phyloP scores from a whole-genome alignment of 2,329 filamentous ascomycete species.

The Basipetospora chlamydospora region DNA sequence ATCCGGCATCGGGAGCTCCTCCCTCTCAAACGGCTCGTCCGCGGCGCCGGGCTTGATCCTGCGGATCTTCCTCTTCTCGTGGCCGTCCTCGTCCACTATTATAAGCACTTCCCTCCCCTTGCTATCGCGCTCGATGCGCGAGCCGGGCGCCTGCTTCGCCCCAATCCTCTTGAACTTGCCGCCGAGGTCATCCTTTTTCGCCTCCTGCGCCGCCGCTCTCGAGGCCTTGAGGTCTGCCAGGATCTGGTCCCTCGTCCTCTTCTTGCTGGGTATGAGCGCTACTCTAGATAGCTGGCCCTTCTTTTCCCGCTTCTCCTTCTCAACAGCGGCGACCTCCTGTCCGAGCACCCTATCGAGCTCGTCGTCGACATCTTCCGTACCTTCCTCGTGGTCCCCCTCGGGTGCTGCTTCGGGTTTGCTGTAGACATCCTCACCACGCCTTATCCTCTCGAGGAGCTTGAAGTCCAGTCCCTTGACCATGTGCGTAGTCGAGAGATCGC shows the following conservation, averaged over 20 bases:
- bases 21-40: constrained; percentile 20
- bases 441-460: constrained; percentile 56
- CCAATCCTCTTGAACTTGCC: constrained; percentile 53
- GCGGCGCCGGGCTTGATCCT: constrained; percentile 27
- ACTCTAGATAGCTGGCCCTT: constrained; percentile 46
- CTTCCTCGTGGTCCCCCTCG: constrained; percentile 14
- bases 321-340: constrained; percentile 36
- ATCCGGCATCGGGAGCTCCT: constrained; percentile 36
- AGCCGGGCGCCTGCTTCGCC: constrained; percentile 33
- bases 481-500: constrained; percentile 68
- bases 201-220: constrained; percentile 28
- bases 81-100: constrained; percentile 49
- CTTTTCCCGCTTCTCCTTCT: constrained; percentile 33
- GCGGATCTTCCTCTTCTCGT: constrained; percentile 50
- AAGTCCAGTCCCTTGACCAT: constrained; percentile 86
- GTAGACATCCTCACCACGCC: constrained; percentile 54
- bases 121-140: constrained; percentile 44
- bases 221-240: constrained; percentile 52
- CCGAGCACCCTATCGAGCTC: constrained; percentile 46
- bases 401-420: constrained; percentile 13
- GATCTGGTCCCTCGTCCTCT: constrained; percentile 51
- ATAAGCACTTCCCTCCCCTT: constrained; percentile 51
- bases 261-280: constrained; percentile 38
- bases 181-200: constrained; percentile 36
- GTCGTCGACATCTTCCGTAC: constrained; percentile 39